Evolutionary conservation across 2,329 filamentous ascomycete species (phyloP).

Genomic region (Alternaria sp.): DNA sequence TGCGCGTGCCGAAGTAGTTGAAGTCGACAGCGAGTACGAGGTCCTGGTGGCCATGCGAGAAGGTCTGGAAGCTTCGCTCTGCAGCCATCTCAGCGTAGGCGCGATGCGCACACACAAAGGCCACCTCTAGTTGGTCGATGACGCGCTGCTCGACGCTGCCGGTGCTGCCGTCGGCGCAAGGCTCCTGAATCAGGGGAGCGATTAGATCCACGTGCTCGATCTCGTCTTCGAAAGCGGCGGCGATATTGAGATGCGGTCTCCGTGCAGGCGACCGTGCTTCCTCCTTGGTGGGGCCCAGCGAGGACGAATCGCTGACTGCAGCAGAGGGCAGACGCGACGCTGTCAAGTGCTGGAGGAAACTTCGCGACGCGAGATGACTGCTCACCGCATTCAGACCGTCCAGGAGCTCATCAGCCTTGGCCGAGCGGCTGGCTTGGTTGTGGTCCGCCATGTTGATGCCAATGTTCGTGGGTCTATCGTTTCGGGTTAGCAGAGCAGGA

Average conservation of each 20-base stretch:
- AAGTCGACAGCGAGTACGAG: constrained; percentile 85
- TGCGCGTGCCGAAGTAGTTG: constrained; percentile 90
- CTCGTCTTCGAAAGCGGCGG: constrained; percentile 36
- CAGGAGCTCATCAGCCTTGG: constrained; percentile 40
- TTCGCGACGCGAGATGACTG: constrained; percentile 39
- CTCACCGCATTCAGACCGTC: constrained; percentile 42
- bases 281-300: constrained; percentile 43
- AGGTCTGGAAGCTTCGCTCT: constrained; percentile 58
- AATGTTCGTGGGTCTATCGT: constrained; percentile 34
- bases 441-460: constrained; percentile 36
- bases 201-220: constrained; percentile 42
- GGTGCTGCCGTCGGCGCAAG: constrained; percentile 38
- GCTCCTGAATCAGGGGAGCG: constrained; percentile 43
- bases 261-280: constrained; percentile 40
- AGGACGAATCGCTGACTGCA: constrained; percentile 48
- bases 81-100: constrained; percentile 46
- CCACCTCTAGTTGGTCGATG: constrained; percentile 31
- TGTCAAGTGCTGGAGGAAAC: constrained; percentile 44
- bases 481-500: constrained; percentile 37
- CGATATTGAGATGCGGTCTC: constrained; percentile 43
- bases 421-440: constrained; percentile 28
- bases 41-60: constrained; percentile 78
- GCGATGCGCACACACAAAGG: constrained; percentile 36
- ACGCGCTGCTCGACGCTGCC: constrained; percentile 34
- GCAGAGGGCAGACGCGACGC: constrained; percentile 47